phyloP scores from a whole-genome alignment of 2,329 filamentous ascomycete genomes.

The Fusarium brevicatenulatum region DNA sequence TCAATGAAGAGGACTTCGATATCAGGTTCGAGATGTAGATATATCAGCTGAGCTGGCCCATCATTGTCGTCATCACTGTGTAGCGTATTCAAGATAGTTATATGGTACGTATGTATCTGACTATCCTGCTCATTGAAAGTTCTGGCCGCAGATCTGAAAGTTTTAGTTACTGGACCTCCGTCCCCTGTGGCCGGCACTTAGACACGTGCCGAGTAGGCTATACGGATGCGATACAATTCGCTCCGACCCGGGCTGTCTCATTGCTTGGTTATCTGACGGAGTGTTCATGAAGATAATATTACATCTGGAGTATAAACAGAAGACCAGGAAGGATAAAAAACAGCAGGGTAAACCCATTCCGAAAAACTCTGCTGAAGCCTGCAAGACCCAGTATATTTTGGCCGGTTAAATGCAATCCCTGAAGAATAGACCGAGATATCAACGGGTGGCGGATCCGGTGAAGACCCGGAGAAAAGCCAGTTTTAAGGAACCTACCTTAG shows the following conservation, averaged over 20 bases:
- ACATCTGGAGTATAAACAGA: background rate
- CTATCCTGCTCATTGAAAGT: background rate
- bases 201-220: background rate
- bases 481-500: background rate
- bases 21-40: background rate
- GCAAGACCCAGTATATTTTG: constrained; percentile 25
- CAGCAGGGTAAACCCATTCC: background rate
- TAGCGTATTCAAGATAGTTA: background rate
- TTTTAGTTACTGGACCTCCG: background rate
- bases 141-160: background rate
- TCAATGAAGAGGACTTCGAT: background rate
- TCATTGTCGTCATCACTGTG: constrained; percentile 8
- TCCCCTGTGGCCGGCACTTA: constrained; percentile 10
- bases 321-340: background rate
- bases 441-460: constrained; percentile 39
- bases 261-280: constrained; percentile 14
- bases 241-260: background rate
- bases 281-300: background rate
- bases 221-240: constrained; percentile 5
- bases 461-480: constrained; percentile 30
- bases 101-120: background rate
- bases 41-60: background rate
- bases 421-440: constrained; percentile 40
- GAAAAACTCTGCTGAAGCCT: constrained; percentile 27
- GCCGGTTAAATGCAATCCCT: constrained; percentile 40